A percentile compares a stretch with the other conserved stretches of the same genome.
phyloP scores from a whole-genome alignment of 164 flowering plant genomes.

The Tetracentron sinense region DNA sequence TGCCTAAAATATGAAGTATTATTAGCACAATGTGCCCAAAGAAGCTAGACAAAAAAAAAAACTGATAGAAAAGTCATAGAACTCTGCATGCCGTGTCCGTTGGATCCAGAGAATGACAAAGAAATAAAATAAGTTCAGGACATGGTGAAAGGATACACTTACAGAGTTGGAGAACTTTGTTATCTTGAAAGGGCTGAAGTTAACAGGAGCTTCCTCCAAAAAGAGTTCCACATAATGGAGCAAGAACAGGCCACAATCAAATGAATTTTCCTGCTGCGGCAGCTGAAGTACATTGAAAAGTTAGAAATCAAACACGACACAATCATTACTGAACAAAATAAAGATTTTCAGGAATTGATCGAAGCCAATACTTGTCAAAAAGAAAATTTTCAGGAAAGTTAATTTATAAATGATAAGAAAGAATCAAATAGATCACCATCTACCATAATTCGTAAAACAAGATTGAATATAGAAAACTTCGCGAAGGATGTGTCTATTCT shows the following conservation, averaged over 20 bases:
- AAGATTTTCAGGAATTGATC: background rate
- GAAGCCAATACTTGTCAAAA: too few relatives aligned
- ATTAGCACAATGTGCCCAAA: background rate
- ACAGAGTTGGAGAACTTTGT: slow-evolving; percentile 57
- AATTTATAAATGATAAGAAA: too few relatives aligned
- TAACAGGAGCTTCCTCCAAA: slow-evolving; percentile 62
- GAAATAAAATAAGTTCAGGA: background rate
- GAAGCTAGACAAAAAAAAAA: background rate
- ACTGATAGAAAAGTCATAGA: too few relatives aligned
- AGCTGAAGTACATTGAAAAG: slow-evolving; percentile 41
- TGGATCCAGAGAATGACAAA: background rate
- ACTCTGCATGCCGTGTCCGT: background rate
- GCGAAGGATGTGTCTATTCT: too few relatives aligned
- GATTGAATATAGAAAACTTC: too few relatives aligned
- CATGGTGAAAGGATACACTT: slow-evolving; percentile 33
- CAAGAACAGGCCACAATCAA: slow-evolving; percentile 96
- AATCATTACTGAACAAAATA: background rate
- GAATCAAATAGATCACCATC: too few relatives aligned
- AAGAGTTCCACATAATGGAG: slow-evolving; percentile 89
- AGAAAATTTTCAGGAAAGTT: too few relatives aligned
- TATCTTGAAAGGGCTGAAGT: slow-evolving; percentile 69
- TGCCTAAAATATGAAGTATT: too few relatives aligned
- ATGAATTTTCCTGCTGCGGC: slow-evolving; percentile 91
- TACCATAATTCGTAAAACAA: too few relatives aligned
- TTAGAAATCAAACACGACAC: slow-evolving; percentile 10